Base-by-base conservation (phyloP, 352 stramenopile genomes). In the Phytophthora sansomeana region DNA sequence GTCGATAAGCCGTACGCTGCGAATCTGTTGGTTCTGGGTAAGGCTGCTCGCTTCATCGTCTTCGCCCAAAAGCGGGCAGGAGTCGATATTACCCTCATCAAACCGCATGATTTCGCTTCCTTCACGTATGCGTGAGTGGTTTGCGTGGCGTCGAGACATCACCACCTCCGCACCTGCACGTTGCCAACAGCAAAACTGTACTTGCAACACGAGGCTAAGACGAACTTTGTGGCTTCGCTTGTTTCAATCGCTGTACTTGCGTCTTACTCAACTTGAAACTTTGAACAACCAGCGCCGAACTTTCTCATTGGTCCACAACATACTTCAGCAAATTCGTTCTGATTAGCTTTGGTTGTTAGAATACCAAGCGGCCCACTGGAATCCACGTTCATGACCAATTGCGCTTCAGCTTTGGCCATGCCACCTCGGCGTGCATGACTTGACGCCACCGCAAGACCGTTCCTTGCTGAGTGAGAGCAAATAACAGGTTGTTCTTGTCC, bases 1-100 rank as follows among this genome's bases (percentile, higher is more conserved):
- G n/a, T 82, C 71, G 26, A 82, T 54, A 19, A 46, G 50, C 24
- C 58, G 54, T 17, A 79, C 63, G 24, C 72, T 46, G 41, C 35
- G 52, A 41, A 79, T 76, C 26, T 44, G 61, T 38, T 52, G 57
- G 19, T 38, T 21, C 16, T 46, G 35, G 32, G 32, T 43, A 13
- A 24, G 32, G 26, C 30, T 57, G 30, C 28, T 38, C 7, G 35
- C 21, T 8, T 36, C 30, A 6, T 70, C 62, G 1, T 73, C 53
- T n/a, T 64, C 71, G 4, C 43, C 57, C 26, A 74, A 63, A 9
- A 76, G 28, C 6, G 67, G 72, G 6, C 71, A 76, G 3, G 67
- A 65, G 19, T 69, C 72, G 17, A 44, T 46, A 0, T 24, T 32
- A 16, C 33, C 35, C 13, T 64, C 61, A 26, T 38, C 46, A 24